A percentile compares a stretch with the other conserved stretches of the same genome.
Evolutionary conservation across 176 grass and related monocot species (phyloP).

Genomic region (Hsuehochloa calcarea): DNA sequence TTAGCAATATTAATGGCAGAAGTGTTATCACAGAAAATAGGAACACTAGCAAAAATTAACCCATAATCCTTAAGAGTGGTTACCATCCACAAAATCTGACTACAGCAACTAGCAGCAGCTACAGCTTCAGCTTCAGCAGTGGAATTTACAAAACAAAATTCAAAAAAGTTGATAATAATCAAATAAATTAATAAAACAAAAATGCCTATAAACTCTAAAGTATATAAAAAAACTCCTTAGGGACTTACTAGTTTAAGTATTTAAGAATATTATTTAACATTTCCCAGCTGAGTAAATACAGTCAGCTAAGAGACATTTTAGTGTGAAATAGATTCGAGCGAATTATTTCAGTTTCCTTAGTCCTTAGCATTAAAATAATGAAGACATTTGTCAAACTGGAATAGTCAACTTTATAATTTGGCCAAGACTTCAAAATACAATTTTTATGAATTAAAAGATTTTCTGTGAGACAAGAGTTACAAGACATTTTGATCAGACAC

Average conservation of each 20-base stretch:
- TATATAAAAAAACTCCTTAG: not conserved
- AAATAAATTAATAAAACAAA: not conserved
- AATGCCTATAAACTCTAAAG: not conserved
- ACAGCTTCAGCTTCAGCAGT: too few relatives aligned
- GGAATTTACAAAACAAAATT: not conserved
- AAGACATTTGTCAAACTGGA: not conserved
- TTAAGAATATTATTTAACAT: not conserved
- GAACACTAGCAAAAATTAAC: too few relatives aligned
- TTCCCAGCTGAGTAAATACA: not conserved
- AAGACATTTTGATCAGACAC: not conserved
- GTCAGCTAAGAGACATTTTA: not conserved
- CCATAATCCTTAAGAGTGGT: too few relatives aligned
- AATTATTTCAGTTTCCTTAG: not conserved
- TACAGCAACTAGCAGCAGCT: too few relatives aligned
- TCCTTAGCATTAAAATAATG: not conserved
- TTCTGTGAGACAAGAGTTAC: not conserved
- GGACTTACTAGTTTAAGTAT: not conserved
- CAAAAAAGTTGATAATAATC: not conserved
- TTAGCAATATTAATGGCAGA: too few relatives aligned
- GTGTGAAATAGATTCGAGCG: not conserved
- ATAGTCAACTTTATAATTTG: not conserved
- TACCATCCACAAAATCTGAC: too few relatives aligned
- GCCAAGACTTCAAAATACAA: not conserved
- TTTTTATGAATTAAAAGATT: not conserved
- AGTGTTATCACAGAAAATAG: too few relatives aligned